Evolutionary conservation across 2,329 filamentous ascomycete species (phyloP), one percentile per base, ranked within the genome.

Genomic region (Neonectria neomacrospora): DNA sequence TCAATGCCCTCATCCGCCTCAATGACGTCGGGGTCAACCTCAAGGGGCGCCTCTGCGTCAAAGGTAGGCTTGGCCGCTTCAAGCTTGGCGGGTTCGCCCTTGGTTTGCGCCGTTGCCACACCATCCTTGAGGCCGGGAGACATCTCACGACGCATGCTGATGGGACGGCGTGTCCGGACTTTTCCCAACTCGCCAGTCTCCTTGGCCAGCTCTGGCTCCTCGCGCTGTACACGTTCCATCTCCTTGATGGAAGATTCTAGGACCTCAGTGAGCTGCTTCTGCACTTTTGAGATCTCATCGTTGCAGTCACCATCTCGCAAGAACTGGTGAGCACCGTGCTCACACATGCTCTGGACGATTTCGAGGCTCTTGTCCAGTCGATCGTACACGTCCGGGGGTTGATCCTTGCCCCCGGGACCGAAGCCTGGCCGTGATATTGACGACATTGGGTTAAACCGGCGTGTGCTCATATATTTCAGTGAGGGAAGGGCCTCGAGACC

Each of bases 261-360:
- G 1, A 93, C 88, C 58, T 90, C 85, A 9, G 80, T 79, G 45
- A 96, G 85, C 16, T 88, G 87, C 61, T 84, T 82, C 73, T 89
- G 87, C 56, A 94, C 90, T 50, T 88, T 90, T 26, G 83, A 82
- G 41, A 97, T 85, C 76, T 97, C 93, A 18, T 88, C 85, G n/a
- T 83, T 85, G 78, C 94, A 97, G 73, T 96, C 91, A 11, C 94
- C 94, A 56, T 94, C 91, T 23, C 94, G 88, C n/a, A 97, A 83
- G 65, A 96, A 93, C 73, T 96, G 92, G 74, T 97, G 94, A 0
- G 94, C 94, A 3, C 91, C 94, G 57, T 90, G 89, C 79, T 97
- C 94, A 75, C 92, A 96, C 71, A 94, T 87, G 59, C 85, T 86
- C 76, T 97, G 93, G 5, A 93, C 91, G 67, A 88, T 87, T 74